phyloP scores from a whole-genome alignment of 202 grass and related monocot genomes.

The Musa balbisiana region DNA sequence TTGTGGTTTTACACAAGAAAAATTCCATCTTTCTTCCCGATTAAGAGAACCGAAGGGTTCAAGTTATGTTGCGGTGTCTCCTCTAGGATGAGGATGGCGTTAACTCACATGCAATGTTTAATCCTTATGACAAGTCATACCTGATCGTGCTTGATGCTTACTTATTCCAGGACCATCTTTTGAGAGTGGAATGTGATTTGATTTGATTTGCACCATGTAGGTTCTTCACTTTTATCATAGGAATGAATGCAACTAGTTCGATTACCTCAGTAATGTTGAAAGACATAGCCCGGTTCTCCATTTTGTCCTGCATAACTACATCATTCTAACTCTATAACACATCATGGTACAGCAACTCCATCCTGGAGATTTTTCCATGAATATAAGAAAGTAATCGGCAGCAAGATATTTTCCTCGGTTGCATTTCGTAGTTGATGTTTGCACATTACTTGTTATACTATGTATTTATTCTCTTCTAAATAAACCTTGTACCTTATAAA shows the following conservation, averaged over 20 bases:
- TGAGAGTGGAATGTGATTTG: background rate
- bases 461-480: background rate
- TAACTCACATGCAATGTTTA: background rate
- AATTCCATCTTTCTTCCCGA: background rate
- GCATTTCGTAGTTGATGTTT: background rate
- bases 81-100: background rate
- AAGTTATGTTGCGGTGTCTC: background rate
- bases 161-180: too few species aligned
- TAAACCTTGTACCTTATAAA: background rate
- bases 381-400: too few species aligned
- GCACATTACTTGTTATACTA: background rate
- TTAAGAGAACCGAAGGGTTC: background rate
- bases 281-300: background rate
- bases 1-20: too few species aligned
- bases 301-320: background rate
- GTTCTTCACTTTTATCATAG: background rate
- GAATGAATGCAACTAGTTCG: background rate
- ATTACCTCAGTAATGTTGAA: background rate
- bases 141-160: too few species aligned
- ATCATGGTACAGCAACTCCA: too few species aligned
- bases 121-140: background rate
- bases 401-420: background rate
- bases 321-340: too few species aligned
- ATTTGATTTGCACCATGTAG: background rate
- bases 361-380: too few species aligned